Evolutionary conservation across 2,329 filamentous ascomycete genomes (phyloP), one percentile per base, ranked within the genome.

Genomic region (Aureobasidium sp.): DNA sequence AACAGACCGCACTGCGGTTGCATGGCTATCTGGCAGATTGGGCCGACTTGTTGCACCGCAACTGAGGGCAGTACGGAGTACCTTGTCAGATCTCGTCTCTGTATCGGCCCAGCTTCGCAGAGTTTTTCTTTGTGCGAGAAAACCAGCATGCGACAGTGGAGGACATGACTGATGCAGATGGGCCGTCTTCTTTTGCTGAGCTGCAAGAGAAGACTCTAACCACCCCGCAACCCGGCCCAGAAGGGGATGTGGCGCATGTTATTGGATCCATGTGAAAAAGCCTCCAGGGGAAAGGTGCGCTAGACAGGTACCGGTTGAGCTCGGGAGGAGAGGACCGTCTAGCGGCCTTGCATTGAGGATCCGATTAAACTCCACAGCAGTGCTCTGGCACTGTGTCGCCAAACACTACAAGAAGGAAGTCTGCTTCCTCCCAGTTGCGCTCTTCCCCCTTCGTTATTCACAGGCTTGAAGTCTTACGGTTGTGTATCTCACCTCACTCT

Each of bases 381-480:
- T 36, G 37, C 48, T 52, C 14, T 52, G 39, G 37, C 39, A 20
- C 48, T 48, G 25, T 47, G 60, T 31, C 29, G 60, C 9, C 25
- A 47, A 39, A 56, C 17, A 44, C 48, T 62, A 62, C 60, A 62
- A 62, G 60, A 55, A 56, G 57, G 27, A 41, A 37, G 29, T 29
- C 39, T 31, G 29, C 59, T 36, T 45, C 48, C 29, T 14, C 49
- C 57, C 25, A 20, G 12, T 25, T 39, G 27, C 22, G 31, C 53
- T 55, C 41, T 53, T 22, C 36, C 22, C 45, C 37, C 53, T 29
- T 48, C 22, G 7, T 51, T 27, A 25, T 49, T 60, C 56, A 55
- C 56, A 63, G 62, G 48, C 55, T 63, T 63, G 62, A 63, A 41
- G 62, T 63, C 39, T 53, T 52, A 51, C 62, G 55, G 42, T 58